Evolutionary conservation across 495 filamentous ascomycete genomes (phyloP).

Genomic region (Lentithecium fluviatile): DNA sequence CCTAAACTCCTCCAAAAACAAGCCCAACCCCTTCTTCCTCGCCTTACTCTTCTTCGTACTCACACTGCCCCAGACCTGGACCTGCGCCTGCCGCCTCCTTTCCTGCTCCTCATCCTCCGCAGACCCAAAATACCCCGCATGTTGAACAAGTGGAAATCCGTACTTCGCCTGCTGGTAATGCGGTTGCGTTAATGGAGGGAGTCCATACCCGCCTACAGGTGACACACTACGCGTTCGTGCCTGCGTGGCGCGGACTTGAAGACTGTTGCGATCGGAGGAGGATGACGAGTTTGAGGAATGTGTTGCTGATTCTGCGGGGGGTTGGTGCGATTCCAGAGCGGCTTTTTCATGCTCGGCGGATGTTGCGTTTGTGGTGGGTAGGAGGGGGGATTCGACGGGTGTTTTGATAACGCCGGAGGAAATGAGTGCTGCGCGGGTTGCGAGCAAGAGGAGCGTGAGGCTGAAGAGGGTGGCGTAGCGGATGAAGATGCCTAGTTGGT

Average conservation of each 20-base stretch:
- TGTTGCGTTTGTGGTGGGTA: slow-evolving; percentile 23
- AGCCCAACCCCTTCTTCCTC: slow-evolving; percentile 27
- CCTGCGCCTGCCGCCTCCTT: neutral
- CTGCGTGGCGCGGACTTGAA: slow-evolving; percentile 25
- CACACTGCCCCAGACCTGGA: slow-evolving; percentile 15
- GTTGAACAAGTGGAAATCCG: slow-evolving; percentile 31
- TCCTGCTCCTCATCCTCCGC: slow-evolving; percentile 12
- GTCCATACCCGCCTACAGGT: slow-evolving; percentile 31
- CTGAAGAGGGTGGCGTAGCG: slow-evolving; percentile 65
- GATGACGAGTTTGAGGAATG: slow-evolving; percentile 32
- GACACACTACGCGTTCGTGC: slow-evolving; percentile 33
- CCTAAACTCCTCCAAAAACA: slow-evolving; percentile 35
- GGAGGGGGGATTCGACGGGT: slow-evolving; percentile 11
- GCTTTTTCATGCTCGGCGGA: slow-evolving; percentile 36
- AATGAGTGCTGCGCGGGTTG: slow-evolving; percentile 60
- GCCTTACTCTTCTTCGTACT: slow-evolving; percentile 22
- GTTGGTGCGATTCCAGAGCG: slow-evolving; percentile 9
- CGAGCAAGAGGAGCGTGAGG: slow-evolving; percentile 59
- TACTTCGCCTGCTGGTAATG: slow-evolving; percentile 20
- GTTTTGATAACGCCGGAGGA: slow-evolving; percentile 9
- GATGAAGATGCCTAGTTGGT: slow-evolving; percentile 79
- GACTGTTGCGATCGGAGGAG: slow-evolving; percentile 23
- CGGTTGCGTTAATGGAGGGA: slow-evolving; percentile 10
- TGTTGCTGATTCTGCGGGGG: neutral
- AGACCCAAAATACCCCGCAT: slow-evolving; percentile 33